Conservation (phyloP, 2,329 filamentous ascomycete genomes). For the Purpureocillium takamizusanense region DNA sequence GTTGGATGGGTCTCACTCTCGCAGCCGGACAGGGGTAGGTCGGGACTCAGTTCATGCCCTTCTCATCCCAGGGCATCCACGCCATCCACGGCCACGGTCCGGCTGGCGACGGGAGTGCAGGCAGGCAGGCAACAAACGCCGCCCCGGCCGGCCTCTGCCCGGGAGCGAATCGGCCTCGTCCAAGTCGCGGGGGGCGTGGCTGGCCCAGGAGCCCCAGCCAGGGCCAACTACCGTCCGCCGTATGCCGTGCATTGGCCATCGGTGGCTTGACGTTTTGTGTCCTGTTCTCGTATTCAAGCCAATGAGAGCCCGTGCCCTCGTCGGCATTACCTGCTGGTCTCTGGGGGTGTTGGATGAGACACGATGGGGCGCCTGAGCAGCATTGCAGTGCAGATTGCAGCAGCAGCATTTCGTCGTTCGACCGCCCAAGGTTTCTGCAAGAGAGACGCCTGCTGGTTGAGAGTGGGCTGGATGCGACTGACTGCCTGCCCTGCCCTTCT, state of each 20-base stretch:
- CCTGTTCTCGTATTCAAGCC: background rate
- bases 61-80: background rate
- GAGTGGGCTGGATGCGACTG: too few species aligned
- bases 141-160: too few species aligned
- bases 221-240: background rate
- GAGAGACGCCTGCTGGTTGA: too few species aligned
- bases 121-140: too few species aligned
- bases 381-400: too few species aligned
- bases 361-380: too few species aligned
- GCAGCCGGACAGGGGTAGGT: background rate
- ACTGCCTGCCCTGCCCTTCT: too few species aligned
- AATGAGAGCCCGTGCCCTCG: background rate
- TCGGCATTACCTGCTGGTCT: background rate
- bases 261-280: background rate
- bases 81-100: too few species aligned
- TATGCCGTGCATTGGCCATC: background rate
- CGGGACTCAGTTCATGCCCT: background rate
- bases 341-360: background rate
- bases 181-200: background rate
- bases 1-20: background rate
- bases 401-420: too few species aligned
- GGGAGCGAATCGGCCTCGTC: too few species aligned
- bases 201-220: background rate
- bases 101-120: too few species aligned
- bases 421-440: too few species aligned